These are phyloP conservation scores for Physocladia obscura DNA, from an alignment of 192 early-diverging fungal species.

Conservation along the genomic window DNA sequence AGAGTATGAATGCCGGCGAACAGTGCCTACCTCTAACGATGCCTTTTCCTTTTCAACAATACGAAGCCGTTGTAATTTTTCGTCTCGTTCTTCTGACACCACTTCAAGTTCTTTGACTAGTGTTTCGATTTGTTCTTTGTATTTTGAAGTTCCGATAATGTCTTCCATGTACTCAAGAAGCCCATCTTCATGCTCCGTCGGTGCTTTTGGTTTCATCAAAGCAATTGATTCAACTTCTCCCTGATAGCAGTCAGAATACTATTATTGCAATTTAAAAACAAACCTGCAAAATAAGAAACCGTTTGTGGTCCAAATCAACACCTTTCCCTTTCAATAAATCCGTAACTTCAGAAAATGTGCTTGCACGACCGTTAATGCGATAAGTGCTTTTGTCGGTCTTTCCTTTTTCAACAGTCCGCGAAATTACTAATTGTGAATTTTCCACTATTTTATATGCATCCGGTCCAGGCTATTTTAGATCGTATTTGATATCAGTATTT, in stretches of 20 bases:
- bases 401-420: slow-evolving; percentile 61
- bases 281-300: slow-evolving; percentile 91
- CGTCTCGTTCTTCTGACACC: slow-evolving; percentile 73
- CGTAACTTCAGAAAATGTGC: slow-evolving; percentile 82
- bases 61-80: slow-evolving; percentile 80
- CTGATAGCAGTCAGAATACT: slow-evolving; percentile 31
- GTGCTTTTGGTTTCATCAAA: slow-evolving; percentile 95
- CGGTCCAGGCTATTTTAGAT: slow-evolving; percentile 61
- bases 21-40: slow-evolving; percentile 63
- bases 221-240: slow-evolving; percentile 99
- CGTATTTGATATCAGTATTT: background rate
- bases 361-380: slow-evolving; percentile 50
- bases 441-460: slow-evolving; percentile 61
- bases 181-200: slow-evolving; percentile 89
- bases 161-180: slow-evolving; percentile 97
- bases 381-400: slow-evolving; percentile 52
- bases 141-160: slow-evolving; percentile 91
- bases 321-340: slow-evolving; percentile 78
- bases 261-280: background rate
- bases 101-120: slow-evolving; percentile 67
- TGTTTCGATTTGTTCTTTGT: slow-evolving; percentile 83
- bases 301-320: slow-evolving; percentile 95
- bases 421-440: slow-evolving; percentile 72
- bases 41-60: slow-evolving; percentile 87
- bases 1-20: background rate